Evolutionary conservation across 1,284 basidiomycete genomes (phyloP).

Genomic region (Fomitopsis betulina): DNA sequence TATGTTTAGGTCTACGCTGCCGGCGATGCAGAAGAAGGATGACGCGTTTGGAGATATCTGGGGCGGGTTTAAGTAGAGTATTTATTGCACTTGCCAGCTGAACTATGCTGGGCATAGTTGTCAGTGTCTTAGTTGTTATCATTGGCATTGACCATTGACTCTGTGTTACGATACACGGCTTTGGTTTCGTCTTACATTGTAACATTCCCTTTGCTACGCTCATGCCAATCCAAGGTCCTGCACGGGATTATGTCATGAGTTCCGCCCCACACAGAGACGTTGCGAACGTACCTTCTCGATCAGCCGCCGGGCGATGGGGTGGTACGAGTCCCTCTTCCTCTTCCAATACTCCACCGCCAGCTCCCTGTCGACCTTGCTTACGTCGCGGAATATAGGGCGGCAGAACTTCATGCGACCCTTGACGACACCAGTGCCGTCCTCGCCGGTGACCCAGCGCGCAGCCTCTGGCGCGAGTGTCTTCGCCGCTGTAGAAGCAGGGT

Average conservation of each 20-base stretch:
- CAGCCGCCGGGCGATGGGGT: slow-evolving; percentile 70
- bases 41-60: slow-evolving; percentile 78
- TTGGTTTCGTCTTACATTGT: neutral
- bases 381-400: slow-evolving; percentile 56
- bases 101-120: neutral
- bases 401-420: slow-evolving; percentile 85
- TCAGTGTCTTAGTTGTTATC: neutral
- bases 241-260: neutral
- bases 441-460: slow-evolving; percentile 66
- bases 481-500: slow-evolving; percentile 45
- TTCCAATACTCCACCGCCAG: slow-evolving; percentile 61
- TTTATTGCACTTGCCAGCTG: neutral
- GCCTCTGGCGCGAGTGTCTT: slow-evolving; percentile 46
- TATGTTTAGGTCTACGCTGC: slow-evolving; percentile 28
- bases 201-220: neutral
- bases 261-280: neutral
- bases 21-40: slow-evolving; percentile 57
- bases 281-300: slow-evolving; percentile 59
- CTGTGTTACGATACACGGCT: neutral
- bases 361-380: slow-evolving; percentile 51
- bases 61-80: slow-evolving; percentile 68
- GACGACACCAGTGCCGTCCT: slow-evolving; percentile 51
- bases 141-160: neutral
- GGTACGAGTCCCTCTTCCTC: slow-evolving; percentile 55
- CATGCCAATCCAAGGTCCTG: slow-evolving; percentile 18